Evolutionary conservation across 2,329 filamentous ascomycete genomes (phyloP), one percentile per base, ranked within the genome.

Genomic region (Fusarium liriodendri): DNA sequence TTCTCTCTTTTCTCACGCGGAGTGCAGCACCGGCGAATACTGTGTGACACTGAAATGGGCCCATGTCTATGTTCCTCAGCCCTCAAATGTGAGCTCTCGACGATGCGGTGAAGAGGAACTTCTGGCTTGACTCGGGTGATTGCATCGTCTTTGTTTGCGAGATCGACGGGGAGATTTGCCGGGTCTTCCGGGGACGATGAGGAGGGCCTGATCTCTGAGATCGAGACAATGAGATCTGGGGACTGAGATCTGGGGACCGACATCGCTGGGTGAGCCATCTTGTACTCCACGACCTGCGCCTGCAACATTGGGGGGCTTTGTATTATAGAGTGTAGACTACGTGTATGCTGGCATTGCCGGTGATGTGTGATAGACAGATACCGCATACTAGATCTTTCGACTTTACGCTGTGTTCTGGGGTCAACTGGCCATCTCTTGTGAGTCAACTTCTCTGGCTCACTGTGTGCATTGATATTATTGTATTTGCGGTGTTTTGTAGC

Each of bases 51-150:
- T 25, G 37, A 20, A 47, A 67, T 67, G 42, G 54, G 55, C 42
- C 55, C 33, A 35, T 60, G 27, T 55, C 54, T 33, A 59, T 27
- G 25, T 25, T 47, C 54, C 58, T 57, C 37, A 32, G 29, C 25
- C 54, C 61, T 64, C 29, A n/a, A 32, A 62, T 18, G 25, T 25
- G 29, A 37, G 38, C 29, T 14, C 32, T 60, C 10, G 29, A 59
- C 47, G 63, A 75, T 73, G 59, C 73, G 74, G 76, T 73, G 70
- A 77, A 32, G 73, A 66, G 50, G 59, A 59, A 35, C 58, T 58
- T n/a, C 45, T 54, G 54, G 33, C 25, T 61, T 52, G 52, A 57
- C 42, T 65, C 71, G 75, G 69, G 54, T 64, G 60, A 55, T 38
- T 72, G 64, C 68, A 66, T 70, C 42, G 60, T 33, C 37, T 33